Conservation (phyloP, 2,329 filamentous ascomycete species). For the Ascocoryne sarcoides region DNA sequence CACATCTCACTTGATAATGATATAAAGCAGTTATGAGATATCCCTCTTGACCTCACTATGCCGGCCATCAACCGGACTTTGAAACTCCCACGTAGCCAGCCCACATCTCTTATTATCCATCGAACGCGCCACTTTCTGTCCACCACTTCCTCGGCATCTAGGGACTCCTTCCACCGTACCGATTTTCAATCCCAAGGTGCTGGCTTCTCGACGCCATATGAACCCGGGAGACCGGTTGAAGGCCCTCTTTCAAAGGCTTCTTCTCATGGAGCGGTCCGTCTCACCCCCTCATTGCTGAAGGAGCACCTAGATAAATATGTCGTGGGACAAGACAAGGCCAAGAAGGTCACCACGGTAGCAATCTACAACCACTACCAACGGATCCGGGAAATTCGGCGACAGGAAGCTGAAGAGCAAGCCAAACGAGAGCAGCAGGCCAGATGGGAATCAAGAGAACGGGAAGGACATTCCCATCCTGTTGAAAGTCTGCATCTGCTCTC, state of each 20-base stretch:
- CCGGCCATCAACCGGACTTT: constrained; percentile 17
- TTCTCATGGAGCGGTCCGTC: constrained; percentile 50
- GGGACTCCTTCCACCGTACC: constrained; percentile 35
- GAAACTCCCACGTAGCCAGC: constrained; percentile 2
- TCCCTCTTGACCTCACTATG: constrained; percentile 9
- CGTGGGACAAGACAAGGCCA: constrained; percentile 87
- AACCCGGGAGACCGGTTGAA: constrained; percentile 49
- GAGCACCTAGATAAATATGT: constrained; percentile 91
- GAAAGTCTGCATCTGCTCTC: constrained; percentile 52
- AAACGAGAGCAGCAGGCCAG: constrained; percentile 53
- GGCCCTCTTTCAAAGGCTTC: constrained; percentile 46
- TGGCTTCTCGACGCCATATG: constrained; percentile 52
- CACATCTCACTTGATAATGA: too few species aligned
- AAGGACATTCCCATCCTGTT: constrained; percentile 59
- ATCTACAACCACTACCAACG: constrained; percentile 97
- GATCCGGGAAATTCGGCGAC: constrained; percentile 64
- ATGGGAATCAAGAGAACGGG: constrained; percentile 32
- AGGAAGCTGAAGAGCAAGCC: constrained; percentile 57
- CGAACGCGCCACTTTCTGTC: constrained; percentile 10
- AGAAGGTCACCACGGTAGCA: constrained; percentile 86
- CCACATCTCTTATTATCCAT: constrained; percentile 1
- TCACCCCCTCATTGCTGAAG: constrained; percentile 67
- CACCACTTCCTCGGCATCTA: constrained; percentile 9
- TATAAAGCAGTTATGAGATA: constrained; percentile 18
- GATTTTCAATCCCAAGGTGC: constrained; percentile 44